Conservation (phyloP, 2,329 filamentous ascomycete genomes). For the Phaeomoniella chlamydospora region DNA sequence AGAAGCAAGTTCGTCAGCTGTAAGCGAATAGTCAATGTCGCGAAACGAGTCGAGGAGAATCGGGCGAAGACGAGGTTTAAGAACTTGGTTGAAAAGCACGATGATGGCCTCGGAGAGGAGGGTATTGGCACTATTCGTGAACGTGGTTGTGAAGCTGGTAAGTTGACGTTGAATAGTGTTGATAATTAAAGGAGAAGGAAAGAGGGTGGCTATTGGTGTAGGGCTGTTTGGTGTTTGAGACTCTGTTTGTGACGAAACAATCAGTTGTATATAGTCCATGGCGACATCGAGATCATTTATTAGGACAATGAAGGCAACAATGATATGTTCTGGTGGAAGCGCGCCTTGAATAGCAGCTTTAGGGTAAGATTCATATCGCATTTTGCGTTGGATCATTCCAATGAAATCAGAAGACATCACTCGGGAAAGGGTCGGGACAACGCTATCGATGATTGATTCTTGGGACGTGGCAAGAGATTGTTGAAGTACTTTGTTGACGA, state of each 20-base stretch:
- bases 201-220: conserved; percentile 26
- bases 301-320: conserved; percentile 78
- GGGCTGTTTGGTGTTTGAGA: conserved; percentile 21
- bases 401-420: conserved; percentile 83
- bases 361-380: conserved; percentile 91
- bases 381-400: conserved; percentile 92
- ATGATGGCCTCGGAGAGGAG: conserved; percentile 71
- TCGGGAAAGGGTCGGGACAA: conserved; percentile 63
- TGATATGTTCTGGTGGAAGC: conserved; percentile 73
- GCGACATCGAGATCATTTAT: conserved; percentile 93
- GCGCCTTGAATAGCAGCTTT: conserved; percentile 63
- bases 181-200: conserved; percentile 66
- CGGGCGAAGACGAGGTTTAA: conserved; percentile 71
- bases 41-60: conserved; percentile 81
- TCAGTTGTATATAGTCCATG: conserved; percentile 78
- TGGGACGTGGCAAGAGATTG: conserved; percentile 79
- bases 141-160: conserved; percentile 50
- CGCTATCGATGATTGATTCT: conserved; percentile 58
- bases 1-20: conserved; percentile 23
- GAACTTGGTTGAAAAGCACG: conserved; percentile 74
- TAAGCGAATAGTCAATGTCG: conserved; percentile 71
- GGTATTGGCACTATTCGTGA: conserved; percentile 65
- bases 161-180: conserved; percentile 40
- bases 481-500: conserved; percentile 82
- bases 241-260: conserved; percentile 55